These are phyloP conservation scores for Metahyphopichia silvanorum DNA, from an alignment of 805 yeast species.

Conservation along the genomic window DNA sequence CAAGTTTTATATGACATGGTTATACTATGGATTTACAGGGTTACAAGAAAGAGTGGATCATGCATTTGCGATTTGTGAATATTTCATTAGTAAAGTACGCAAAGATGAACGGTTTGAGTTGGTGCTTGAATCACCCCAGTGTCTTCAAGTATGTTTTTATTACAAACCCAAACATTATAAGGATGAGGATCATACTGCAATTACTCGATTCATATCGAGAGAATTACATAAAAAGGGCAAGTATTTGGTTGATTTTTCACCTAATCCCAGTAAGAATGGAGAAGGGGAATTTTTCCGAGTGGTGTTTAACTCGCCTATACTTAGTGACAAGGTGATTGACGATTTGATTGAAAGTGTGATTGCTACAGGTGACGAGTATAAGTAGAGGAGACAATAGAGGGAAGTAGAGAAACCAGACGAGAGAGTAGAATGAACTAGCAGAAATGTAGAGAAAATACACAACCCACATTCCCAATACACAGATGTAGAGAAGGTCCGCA, in stretches of 20 bases:
- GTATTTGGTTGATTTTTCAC: conserved; percentile 77
- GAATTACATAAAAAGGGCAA: conserved; percentile 59
- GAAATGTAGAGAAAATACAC: no score
- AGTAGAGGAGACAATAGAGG: no score
- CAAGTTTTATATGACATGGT: conserved; percentile 77
- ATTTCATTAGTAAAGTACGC: conserved; percentile 49
- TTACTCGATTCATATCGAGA: conserved; percentile 61
- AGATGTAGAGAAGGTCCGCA: no score
- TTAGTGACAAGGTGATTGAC: conserved; percentile 32
- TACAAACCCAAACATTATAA: conserved; percentile 45
- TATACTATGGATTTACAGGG: conserved; percentile 71
- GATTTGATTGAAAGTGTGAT: conserved; percentile 32
- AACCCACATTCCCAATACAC: no score
- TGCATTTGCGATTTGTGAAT: conserved; percentile 62
- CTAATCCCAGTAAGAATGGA: conserved; percentile 50
- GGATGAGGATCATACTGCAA: conserved; percentile 34
- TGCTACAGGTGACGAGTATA: conserved; percentile 16
- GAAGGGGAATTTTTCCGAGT: conserved; percentile 82
- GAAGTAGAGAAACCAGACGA: no score
- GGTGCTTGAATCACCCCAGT: conserved; percentile 54
- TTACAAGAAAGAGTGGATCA: conserved; percentile 67
- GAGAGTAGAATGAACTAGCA: no score
- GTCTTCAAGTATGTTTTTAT: conserved; percentile 82
- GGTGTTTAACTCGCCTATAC: conserved; percentile 71
- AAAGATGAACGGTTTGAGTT: conserved; percentile 46